Percentiles rank a stretch among this genome's conserved stretches.
Evolutionary conservation across 139 green algal species (phyloP).

Genomic region (Pseudopediastrum boryanum): DNA sequence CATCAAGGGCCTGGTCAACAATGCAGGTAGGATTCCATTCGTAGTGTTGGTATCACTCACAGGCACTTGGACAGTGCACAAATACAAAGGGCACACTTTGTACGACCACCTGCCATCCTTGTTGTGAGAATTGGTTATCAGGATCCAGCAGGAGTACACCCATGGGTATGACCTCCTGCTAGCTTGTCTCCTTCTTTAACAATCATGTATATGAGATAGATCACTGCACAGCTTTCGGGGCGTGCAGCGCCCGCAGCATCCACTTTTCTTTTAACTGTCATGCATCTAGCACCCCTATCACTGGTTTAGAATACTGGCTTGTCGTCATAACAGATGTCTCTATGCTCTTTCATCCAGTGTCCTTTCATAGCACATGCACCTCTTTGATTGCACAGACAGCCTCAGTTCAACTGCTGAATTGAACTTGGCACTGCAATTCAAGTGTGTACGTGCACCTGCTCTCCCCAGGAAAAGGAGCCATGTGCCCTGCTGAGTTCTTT

Average conservation of each 20-base stretch:
- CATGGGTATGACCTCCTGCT: background rate
- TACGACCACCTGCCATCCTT: constrained; percentile 9
- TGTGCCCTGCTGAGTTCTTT: background rate
- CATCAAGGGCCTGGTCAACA: constrained; percentile 34
- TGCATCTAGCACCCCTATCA: no score
- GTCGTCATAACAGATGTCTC: no score
- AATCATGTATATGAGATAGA: no score
- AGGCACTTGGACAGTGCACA: background rate
- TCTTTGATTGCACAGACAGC: background rate
- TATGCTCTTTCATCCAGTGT: background rate
- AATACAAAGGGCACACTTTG: background rate
- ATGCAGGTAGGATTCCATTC: constrained; percentile 28
- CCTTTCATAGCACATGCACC: background rate
- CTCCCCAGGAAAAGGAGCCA: background rate
- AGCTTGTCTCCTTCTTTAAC: background rate
- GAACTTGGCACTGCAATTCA: background rate
- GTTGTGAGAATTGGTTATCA: background rate
- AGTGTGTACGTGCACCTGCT: background rate
- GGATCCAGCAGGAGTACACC: background rate
- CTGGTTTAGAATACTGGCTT: no score
- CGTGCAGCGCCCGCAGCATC: no score
- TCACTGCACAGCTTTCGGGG: no score
- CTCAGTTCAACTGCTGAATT: no score
- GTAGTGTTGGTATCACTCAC: constrained; percentile 24
- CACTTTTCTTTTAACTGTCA: no score